These are phyloP conservation scores for Chalciporus pseudorubinellus DNA, from an alignment of 768 basidiomycete genomes.

Conservation along the genomic window DNA sequence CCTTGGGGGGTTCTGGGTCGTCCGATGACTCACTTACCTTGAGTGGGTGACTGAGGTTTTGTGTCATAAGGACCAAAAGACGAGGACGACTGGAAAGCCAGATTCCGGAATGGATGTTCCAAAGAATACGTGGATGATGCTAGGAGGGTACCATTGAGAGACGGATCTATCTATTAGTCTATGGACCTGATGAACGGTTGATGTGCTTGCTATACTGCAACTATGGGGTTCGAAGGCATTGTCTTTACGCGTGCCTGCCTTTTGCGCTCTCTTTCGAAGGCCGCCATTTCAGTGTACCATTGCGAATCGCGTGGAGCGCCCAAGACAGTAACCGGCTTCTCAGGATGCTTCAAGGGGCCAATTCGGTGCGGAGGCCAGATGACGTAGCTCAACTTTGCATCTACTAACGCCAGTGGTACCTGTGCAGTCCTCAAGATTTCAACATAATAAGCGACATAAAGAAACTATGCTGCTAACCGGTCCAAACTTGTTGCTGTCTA, in stretches of 20 bases:
- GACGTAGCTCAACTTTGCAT: slow-evolving; percentile 48
- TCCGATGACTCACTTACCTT: no score
- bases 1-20: no score
- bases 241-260: slow-evolving; percentile 22
- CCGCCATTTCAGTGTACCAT: slow-evolving; percentile 31
- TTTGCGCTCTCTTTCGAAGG: slow-evolving; percentile 29
- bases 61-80: no score
- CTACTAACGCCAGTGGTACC: slow-evolving; percentile 48
- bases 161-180: background rate
- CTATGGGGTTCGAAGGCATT: background rate
- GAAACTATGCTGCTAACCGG: slow-evolving; percentile 43
- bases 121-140: no score
- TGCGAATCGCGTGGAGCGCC: slow-evolving; percentile 21
- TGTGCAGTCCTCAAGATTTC: background rate
- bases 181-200: background rate
- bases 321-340: slow-evolving; percentile 14
- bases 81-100: no score
- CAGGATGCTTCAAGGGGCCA: slow-evolving; percentile 34
- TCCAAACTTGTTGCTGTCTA: slow-evolving; percentile 73
- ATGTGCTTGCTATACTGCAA: background rate
- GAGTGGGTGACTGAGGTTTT: no score
- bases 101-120: no score
- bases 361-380: slow-evolving; percentile 52
- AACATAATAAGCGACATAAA: background rate
- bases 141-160: no score